A percentile compares a stretch with the other conserved stretches of the same genome.
Evolutionary conservation across 2,329 filamentous ascomycete genomes (phyloP).

Genomic region (Pestalotiopsis sp.): DNA sequence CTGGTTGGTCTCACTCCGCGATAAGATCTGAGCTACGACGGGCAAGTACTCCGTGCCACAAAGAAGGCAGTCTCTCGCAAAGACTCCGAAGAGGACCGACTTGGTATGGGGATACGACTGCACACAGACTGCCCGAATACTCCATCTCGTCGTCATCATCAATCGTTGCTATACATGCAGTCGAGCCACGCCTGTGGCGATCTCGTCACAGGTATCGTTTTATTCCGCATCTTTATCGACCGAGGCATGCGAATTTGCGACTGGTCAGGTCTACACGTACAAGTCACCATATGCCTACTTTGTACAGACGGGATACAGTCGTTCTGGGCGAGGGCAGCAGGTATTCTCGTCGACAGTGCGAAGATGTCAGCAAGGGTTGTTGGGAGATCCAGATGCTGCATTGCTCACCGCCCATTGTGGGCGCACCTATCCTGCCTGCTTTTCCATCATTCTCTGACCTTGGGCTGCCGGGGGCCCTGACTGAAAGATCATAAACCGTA

Average conservation of each 20-base stretch:
- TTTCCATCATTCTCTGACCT: slow-evolving; percentile 1
- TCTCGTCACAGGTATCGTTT: neutral
- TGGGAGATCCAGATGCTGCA: slow-evolving; percentile 3
- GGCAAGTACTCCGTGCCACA: neutral
- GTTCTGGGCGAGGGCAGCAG: neutral
- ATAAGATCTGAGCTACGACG: neutral
- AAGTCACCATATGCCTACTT: neutral
- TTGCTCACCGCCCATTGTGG: slow-evolving; percentile 11
- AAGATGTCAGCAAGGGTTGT: slow-evolving; percentile 7
- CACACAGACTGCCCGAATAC: neutral
- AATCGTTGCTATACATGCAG: neutral
- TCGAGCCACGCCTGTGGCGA: neutral
- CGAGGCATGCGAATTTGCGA: neutral
- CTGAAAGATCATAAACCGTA: slow-evolving; percentile 2
- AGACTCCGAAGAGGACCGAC: neutral
- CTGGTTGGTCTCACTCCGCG: neutral
- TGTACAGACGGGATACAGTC: neutral
- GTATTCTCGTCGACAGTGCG: neutral
- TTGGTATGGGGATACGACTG: neutral
- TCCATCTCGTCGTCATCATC: neutral
- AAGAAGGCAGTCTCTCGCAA: neutral
- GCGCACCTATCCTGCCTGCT: neutral
- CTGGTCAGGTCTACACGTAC: neutral
- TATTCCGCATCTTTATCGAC: neutral
- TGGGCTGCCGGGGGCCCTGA: neutral